A percentile compares a stretch with the other conserved stretches of the same genome.
Evolutionary conservation across 768 basidiomycete species (phyloP).

Genomic region (Hericium erinaceus): DNA sequence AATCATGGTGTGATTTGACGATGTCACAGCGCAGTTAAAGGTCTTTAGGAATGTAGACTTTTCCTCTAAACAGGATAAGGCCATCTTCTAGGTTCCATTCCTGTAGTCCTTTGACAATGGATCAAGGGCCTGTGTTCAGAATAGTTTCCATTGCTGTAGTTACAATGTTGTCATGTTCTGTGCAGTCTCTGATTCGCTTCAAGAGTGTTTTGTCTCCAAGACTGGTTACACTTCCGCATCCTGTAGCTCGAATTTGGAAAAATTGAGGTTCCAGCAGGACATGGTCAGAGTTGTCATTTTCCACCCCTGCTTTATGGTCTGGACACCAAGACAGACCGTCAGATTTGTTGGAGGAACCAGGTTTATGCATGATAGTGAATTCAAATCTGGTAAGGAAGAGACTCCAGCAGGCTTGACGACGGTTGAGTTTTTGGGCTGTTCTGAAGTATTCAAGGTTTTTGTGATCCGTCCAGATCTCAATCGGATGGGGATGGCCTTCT

Average conservation of each 20-base stretch:
- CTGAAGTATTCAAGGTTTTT: slow-evolving; percentile 23
- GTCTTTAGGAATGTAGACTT: not conserved
- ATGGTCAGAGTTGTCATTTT: too few relatives aligned
- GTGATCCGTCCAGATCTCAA: slow-evolving; percentile 22
- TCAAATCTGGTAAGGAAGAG: not conserved
- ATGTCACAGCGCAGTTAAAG: not conserved
- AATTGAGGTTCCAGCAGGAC: too few relatives aligned
- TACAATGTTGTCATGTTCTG: not conserved
- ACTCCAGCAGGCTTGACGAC: slow-evolving; percentile 17
- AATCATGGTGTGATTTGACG: not conserved
- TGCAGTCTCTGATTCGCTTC: not conserved
- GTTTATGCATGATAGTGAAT: slow-evolving; percentile 16
- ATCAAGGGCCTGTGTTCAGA: not conserved
- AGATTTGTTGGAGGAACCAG: slow-evolving; percentile 6
- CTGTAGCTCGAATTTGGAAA: not conserved
- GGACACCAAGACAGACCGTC: not conserved
- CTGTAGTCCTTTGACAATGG: not conserved
- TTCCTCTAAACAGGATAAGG: not conserved
- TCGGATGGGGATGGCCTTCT: slow-evolving; percentile 2
- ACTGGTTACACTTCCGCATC: not conserved
- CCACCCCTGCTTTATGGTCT: not conserved
- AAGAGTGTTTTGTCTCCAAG: too few relatives aligned
- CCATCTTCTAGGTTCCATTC: not conserved
- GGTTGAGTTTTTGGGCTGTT: slow-evolving; percentile 17
- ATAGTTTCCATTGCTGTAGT: not conserved